Conservation (phyloP, 768 basidiomycete genomes). For the Rhodosporidiobolus odoratus region DNA sequence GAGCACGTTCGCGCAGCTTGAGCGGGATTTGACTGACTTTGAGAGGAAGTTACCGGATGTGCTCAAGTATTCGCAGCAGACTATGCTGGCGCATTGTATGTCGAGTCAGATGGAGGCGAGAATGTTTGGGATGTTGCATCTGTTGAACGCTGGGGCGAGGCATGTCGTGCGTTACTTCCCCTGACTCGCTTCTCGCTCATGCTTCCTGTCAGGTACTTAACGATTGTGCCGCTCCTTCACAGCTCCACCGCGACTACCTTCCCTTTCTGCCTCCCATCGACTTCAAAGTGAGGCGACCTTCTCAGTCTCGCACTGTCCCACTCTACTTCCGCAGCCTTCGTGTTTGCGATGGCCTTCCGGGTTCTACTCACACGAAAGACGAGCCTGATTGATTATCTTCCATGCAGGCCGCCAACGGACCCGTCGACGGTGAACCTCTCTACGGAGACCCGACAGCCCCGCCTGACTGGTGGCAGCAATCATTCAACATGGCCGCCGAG, state of each 20-base stretch:
- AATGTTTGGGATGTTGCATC: slow-evolving; percentile 34
- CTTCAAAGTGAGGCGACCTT: slow-evolving; percentile 20
- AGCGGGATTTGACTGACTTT: slow-evolving; percentile 12
- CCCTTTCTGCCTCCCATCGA: slow-evolving; percentile 34
- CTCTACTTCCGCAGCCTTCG: neutral
- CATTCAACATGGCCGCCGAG: slow-evolving; percentile 27
- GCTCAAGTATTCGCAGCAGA: slow-evolving; percentile 23
- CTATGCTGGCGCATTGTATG: slow-evolving; percentile 33
- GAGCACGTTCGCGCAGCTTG: slow-evolving; percentile 32
- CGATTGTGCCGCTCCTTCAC: neutral
- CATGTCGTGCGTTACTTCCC: slow-evolving; percentile 8
- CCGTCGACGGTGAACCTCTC: slow-evolving; percentile 36
- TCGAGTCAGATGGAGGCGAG: slow-evolving; percentile 27
- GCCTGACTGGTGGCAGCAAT: slow-evolving; percentile 28
- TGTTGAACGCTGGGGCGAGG: slow-evolving; percentile 21
- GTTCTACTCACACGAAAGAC: too few species aligned
- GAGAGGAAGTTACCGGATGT: slow-evolving; percentile 20
- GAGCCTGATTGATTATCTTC: too few species aligned
- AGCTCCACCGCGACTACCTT: slow-evolving; percentile 38
- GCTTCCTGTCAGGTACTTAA: neutral
- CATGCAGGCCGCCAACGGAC: slow-evolving; percentile 22
- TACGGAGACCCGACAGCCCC: slow-evolving; percentile 9
- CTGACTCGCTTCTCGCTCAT: neutral
- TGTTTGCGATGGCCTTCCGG: too few species aligned
- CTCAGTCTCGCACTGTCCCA: neutral